phyloP scores from a whole-genome alignment of 768 basidiomycete species.

The Leccinum incarnatum region DNA sequence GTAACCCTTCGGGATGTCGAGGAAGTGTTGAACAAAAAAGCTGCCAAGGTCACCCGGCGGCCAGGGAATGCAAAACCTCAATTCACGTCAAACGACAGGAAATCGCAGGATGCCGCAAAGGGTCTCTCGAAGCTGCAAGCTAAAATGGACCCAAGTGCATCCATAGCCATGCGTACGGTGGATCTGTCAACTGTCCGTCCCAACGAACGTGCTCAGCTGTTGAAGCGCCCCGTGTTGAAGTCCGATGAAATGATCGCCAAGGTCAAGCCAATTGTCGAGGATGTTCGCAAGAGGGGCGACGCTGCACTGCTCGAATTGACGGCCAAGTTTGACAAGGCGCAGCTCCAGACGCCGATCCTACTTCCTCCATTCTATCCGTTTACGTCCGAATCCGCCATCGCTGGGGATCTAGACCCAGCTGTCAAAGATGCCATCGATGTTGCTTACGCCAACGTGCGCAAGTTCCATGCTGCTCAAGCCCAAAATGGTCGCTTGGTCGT shows the following conservation, averaged over 20 bases:
- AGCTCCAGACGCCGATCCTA: constrained; percentile 65
- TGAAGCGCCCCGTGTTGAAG: constrained; percentile 87
- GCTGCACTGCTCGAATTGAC: constrained; percentile 83
- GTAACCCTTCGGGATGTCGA: constrained; percentile 85
- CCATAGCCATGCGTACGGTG: constrained; percentile 78
- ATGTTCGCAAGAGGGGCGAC: constrained; percentile 83
- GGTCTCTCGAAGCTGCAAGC: constrained; percentile 24
- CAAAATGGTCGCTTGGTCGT: constrained; percentile 69
- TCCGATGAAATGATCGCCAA: constrained; percentile 62
- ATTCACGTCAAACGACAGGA: constrained; percentile 40
- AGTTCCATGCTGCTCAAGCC: constrained; percentile 90
- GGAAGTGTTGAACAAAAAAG: constrained; percentile 77
- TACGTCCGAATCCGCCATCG: constrained; percentile 39
- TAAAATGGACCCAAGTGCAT: constrained; percentile 32
- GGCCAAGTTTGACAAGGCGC: constrained; percentile 87
- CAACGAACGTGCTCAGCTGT: constrained; percentile 61
- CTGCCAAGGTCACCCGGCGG: constrained; percentile 81
- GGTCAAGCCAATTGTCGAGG: constrained; percentile 91
- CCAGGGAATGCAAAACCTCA: constrained; percentile 92
- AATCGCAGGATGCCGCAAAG: constrained; percentile 28
- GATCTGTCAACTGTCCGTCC: constrained; percentile 49
- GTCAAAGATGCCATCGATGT: constrained; percentile 82
- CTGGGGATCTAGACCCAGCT: constrained; percentile 55
- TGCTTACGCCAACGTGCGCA: constrained; percentile 88
- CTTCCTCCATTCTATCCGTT: constrained; percentile 67